Evolutionary conservation across 805 yeast species (phyloP).

Genomic region (Cyberlindnera sargentensis): DNA sequence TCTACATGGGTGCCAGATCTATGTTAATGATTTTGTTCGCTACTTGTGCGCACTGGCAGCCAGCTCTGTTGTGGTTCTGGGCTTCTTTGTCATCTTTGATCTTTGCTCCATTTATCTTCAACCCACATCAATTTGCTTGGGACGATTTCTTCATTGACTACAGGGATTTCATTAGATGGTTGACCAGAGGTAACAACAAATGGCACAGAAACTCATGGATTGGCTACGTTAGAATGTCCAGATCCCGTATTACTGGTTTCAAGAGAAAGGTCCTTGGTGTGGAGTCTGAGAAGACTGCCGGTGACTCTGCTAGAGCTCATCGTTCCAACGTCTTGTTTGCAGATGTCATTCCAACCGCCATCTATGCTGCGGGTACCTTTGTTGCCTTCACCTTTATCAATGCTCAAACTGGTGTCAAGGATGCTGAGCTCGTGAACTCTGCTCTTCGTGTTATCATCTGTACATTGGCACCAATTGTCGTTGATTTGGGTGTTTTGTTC

Average conservation of each 20-base stretch:
- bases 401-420: slow-evolving; percentile 77
- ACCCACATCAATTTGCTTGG: slow-evolving; percentile 97
- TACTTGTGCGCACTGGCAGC: slow-evolving; percentile 80
- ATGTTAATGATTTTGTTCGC: slow-evolving; percentile 67
- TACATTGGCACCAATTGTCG: slow-evolving; percentile 84
- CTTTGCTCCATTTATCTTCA: slow-evolving; percentile 90
- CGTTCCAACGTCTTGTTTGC: slow-evolving; percentile 65
- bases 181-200: slow-evolving; percentile 83
- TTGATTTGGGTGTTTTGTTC: slow-evolving; percentile 79
- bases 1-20: slow-evolving; percentile 78
- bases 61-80: slow-evolving; percentile 97
- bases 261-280: slow-evolving; percentile 67
- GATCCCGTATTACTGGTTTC: slow-evolving; percentile 84
- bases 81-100: slow-evolving; percentile 80
- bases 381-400: slow-evolving; percentile 75
- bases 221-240: slow-evolving; percentile 72
- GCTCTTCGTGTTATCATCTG: slow-evolving; percentile 66
- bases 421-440: slow-evolving; percentile 53
- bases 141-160: slow-evolving; percentile 94
- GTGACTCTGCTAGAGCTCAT: slow-evolving; percentile 80
- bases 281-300: slow-evolving; percentile 74
- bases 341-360: slow-evolving; percentile 62
- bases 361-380: slow-evolving; percentile 75
- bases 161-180: slow-evolving; percentile 87
- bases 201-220: slow-evolving; percentile 90